Conservation (phyloP, 106 monocot species). For the Cymbidium sinense region DNA sequence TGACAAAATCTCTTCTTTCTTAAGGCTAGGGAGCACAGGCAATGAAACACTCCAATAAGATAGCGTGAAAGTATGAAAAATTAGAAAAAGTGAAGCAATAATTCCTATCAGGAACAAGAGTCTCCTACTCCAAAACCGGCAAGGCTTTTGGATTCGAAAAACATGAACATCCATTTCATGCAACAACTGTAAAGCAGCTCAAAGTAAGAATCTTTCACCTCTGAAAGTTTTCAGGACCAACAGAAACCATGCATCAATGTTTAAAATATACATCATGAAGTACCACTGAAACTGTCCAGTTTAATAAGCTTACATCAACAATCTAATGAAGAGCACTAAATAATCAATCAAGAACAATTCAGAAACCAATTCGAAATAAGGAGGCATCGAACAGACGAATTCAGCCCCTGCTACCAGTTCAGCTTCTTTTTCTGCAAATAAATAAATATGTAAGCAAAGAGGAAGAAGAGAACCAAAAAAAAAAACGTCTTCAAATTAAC, state of each 20-base stretch:
- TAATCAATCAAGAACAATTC: not conserved
- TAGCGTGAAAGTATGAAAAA: conserved; percentile 31
- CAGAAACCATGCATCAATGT: not conserved
- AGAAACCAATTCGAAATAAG: not conserved
- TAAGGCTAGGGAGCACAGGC: conserved; percentile 11
- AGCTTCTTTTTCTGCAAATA: no score
- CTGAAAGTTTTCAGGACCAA: not conserved
- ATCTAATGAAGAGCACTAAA: not conserved
- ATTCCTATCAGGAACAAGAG: conserved; percentile 23
- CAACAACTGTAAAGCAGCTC: not conserved
- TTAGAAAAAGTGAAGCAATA: conserved; percentile 23
- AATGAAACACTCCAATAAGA: conserved; percentile 15
- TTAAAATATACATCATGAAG: not conserved
- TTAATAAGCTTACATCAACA: not conserved
- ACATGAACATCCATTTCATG: conserved; percentile 6
- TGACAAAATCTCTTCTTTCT: conserved; percentile 2
- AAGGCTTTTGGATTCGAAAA: not conserved
- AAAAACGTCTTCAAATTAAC: not conserved
- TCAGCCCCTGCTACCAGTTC: no score
- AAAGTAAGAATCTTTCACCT: not conserved
- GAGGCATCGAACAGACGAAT: not conserved
- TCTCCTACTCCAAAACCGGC: conserved; percentile 17
- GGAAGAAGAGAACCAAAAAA: not conserved
- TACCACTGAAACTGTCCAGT: not conserved
- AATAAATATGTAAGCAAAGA: not conserved